Evolutionary conservation across 257 asterid genomes (phyloP), one percentile per base, ranked within the genome.

Genomic region (Solanum infundibuliforme): DNA sequence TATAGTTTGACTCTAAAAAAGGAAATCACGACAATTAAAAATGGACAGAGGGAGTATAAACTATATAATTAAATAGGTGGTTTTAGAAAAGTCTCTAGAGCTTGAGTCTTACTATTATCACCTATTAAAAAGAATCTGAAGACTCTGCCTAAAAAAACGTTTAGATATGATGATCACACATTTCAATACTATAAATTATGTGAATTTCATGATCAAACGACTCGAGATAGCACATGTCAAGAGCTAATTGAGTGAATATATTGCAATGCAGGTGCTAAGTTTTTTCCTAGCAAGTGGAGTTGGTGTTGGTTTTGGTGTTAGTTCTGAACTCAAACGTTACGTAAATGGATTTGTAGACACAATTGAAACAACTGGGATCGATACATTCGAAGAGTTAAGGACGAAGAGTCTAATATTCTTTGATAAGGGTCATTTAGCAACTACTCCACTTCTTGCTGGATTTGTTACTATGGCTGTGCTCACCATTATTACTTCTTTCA

Each of bases 221-320:
- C 25, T 55, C 65, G 10, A 55, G n/a, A 55, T 55, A 55, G 9
- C 66, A 20, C 66, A 55, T 55, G 65, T 58, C 66, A 55, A 55
- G 66, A 20, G 11, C 66, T 58, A 62, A n/a, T 62, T 5, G 31
- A 62, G 71, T 62, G 31, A 62, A n/a, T 62, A 4, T 10, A 62
- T 62, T 62, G 31, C 16, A 65, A 66, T 23, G 39, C 90, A 94
- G 96, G 18, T 89, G 29, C 68, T 91, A 2, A 94, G 93, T 43
- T 86, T 90, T 88, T 31, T 92, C 4, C 84, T 95, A 88, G 97
- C 95, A 43, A 93, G 87, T 23, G 98, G 97, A 87, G 94, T 92
- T 34, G 96, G 98, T 7, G 95, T 92, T 4, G 98, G 98, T 16
- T 91, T 92, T 81, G 95, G 95, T 73, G 88, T 92, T 1, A 87